These are phyloP conservation scores for Epicoccum nigrum DNA, from an alignment of 2,329 filamentous ascomycete genomes.

Conservation along the genomic window DNA sequence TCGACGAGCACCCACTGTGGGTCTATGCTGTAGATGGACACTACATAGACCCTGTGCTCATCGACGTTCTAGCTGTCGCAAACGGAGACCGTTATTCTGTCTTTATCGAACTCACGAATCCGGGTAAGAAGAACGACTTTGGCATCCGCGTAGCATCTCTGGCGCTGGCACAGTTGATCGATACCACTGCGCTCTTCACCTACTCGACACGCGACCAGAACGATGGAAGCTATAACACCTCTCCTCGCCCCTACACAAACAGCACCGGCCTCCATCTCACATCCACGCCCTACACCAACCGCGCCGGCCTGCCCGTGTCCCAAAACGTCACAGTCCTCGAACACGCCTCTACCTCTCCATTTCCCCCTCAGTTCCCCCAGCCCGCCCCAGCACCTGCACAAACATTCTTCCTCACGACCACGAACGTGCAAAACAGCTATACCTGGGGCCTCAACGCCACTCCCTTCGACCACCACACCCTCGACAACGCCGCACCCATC, in stretches of 20 bases:
- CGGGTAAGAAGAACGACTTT: conserved; percentile 53
- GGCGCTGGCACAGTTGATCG: conserved; percentile 61
- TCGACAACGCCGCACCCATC: conserved; percentile 51
- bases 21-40: conserved; percentile 62
- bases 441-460: conserved; percentile 61
- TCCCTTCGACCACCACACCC: conserved; percentile 44
- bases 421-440: conserved; percentile 52
- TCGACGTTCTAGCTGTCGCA: conserved; percentile 55
- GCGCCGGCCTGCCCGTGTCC: conserved; percentile 54
- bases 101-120: conserved; percentile 54
- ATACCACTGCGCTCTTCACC: conserved; percentile 54
- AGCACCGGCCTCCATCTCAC: background rate
- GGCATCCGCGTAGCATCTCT: conserved; percentile 61
- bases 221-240: background rate
- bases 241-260: conserved; percentile 16
- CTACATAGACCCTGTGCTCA: conserved; percentile 60
- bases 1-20: conserved; percentile 61
- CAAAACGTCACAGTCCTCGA: conserved; percentile 49
- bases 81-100: conserved; percentile 63
- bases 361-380: conserved; percentile 51
- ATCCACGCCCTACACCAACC: conserved; percentile 55
- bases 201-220: conserved; percentile 49
- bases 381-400: conserved; percentile 54
- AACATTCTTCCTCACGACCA: conserved; percentile 50
- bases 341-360: conserved; percentile 53